A percentile compares a stretch with the other conserved stretches of the same genome.
Conservation (phyloP, 106 monocot genomes). For the Allium sativum region DNA sequence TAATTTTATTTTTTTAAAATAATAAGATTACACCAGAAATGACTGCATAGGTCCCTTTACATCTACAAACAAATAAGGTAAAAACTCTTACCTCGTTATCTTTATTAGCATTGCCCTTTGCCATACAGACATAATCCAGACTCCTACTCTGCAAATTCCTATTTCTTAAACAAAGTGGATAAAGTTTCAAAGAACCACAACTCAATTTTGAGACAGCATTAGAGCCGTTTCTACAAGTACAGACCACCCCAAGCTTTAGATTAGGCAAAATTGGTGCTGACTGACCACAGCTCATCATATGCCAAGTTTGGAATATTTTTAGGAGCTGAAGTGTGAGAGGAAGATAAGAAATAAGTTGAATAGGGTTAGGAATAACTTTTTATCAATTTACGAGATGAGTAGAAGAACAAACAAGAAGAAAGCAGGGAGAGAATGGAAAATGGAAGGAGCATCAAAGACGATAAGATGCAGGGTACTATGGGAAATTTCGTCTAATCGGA, state of each 20-base stretch:
- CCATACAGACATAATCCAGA: not conserved
- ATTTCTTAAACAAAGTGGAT: not conserved
- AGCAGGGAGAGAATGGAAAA: not conserved
- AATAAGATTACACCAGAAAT: no score
- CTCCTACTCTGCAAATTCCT: not conserved
- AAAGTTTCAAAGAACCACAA: not conserved
- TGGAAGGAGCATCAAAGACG: no score
- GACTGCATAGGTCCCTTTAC: not conserved
- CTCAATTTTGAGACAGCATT: not conserved
- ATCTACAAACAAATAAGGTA: not conserved
- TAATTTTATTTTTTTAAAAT: no score
- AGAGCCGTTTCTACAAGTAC: not conserved
- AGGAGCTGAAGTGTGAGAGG: no score
- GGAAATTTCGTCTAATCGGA: no score
- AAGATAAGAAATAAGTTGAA: no score
- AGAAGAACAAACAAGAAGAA: not conserved
- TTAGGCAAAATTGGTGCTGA: not conserved
- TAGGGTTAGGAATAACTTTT: not conserved
- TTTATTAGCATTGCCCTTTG: not conserved
- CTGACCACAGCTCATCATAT: slow-evolving; percentile 3
- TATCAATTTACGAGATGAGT: not conserved
- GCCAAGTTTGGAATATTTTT: not conserved
- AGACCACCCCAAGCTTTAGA: not conserved
- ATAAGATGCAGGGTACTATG: no score
- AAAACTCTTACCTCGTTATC: slow-evolving; percentile 1